Base-by-base conservation (phyloP, 2,329 filamentous ascomycete species). In the Trichoderma afroharzianum region DNA sequence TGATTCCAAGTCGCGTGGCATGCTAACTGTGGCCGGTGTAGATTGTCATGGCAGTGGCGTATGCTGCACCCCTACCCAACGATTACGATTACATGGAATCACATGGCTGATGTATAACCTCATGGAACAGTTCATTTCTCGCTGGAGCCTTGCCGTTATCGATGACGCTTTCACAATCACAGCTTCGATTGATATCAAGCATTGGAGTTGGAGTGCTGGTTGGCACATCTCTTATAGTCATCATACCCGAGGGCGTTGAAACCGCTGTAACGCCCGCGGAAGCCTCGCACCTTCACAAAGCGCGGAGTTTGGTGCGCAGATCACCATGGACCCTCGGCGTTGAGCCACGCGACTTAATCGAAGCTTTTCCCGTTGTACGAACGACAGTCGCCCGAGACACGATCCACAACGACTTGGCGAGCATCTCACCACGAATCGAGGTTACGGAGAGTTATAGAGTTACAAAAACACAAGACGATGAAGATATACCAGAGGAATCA, bases 191-290 rank as follows among this genome's bases (percentile, higher is more conserved):
- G 63, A 93, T 98, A 79, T 97, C 95, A 26, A 95, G 94, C 71
- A 89, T 98, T 79, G 96, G 96, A 68, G 94, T 97, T 81, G 96
- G 96, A 58, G 92, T 99, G 66, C 86, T 99, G 9, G 95, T 99
- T 18, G 96, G 96, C 43, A 98, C 96, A 32, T 95, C 95, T 1
- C 87, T 99, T 74, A 95, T 98, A 74, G 94, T 99, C 36, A 98
- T 99, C 78, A 97, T 99, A 77, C 96, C 96, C 1, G 96, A 99
- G 81, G 96, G 96, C 47, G 91, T 98, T 72, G 95, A 98, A 79
- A 95, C 96, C 3, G 87, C 98, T 71, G 93, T 96, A 76, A 90
- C 86, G 15, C 83, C 87, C 3, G 81, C 82, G 2, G 79, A 83
- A 71, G 75, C 79, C 7, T 74, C 80, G 11, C 82, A 84, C 61